phyloP scores from a whole-genome alignment of 2,329 filamentous ascomycete species.

The Trichoderma pleuroti region DNA sequence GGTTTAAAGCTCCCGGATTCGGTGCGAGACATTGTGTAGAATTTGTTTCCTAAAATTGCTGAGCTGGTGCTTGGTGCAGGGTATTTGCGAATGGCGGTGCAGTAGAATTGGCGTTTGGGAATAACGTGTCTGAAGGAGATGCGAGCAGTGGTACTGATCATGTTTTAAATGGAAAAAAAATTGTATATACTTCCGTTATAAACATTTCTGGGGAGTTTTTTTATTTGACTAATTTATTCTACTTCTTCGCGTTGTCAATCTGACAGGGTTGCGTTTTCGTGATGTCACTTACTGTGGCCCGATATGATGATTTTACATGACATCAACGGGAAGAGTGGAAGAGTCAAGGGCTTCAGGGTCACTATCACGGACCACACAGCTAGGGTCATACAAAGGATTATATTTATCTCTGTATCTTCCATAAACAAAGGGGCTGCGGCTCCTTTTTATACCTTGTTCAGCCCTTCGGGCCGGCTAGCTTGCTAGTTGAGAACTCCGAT shows the following conservation, averaged over 20 bases:
- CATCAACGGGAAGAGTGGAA: not conserved
- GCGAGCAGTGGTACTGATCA: not conserved
- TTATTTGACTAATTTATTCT: too few relatives aligned
- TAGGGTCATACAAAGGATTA: too few relatives aligned
- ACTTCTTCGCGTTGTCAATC: not conserved
- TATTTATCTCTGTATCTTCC: too few relatives aligned
- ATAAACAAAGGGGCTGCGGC: too few relatives aligned
- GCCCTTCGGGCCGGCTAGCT: too few relatives aligned
- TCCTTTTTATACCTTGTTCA: too few relatives aligned
- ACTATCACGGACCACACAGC: too few relatives aligned
- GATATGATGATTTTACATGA: not conserved
- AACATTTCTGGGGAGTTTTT: too few relatives aligned
- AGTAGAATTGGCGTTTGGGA: not conserved
- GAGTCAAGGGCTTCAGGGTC: too few relatives aligned
- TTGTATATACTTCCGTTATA: too few relatives aligned
- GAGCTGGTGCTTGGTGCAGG: not conserved
- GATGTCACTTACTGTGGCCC: not conserved
- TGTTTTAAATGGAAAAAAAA: not conserved
- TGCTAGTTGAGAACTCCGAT: too few relatives aligned
- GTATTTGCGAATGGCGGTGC: not conserved
- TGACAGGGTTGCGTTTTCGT: conserved; percentile 9
- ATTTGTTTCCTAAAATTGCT: conserved; percentile 7
- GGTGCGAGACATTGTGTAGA: conserved; percentile 23
- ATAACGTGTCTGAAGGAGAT: not conserved
- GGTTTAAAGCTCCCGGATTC: conserved; percentile 22